Evolutionary conservation across 1,284 basidiomycete species (phyloP).

Genomic region (Heterobasidion annosum): DNA sequence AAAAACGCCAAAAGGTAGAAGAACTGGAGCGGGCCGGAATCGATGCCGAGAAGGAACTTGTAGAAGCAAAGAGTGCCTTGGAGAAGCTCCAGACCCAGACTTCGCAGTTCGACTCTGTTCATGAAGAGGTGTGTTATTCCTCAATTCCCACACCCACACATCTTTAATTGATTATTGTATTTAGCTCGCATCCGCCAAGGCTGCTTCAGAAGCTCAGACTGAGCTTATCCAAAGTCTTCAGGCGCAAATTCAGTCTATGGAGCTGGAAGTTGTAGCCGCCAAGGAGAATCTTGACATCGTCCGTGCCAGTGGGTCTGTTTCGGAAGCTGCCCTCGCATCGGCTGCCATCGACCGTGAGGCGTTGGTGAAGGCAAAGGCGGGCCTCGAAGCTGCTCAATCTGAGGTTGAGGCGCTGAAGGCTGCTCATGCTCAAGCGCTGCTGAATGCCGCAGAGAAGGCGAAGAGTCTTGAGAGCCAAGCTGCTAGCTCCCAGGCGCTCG

Average conservation of each 20-base stretch:
- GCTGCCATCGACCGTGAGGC: conserved; percentile 55
- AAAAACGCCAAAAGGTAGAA: conserved; percentile 32
- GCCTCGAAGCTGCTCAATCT: conserved; percentile 46
- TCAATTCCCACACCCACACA: background rate
- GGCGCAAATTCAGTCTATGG: conserved; percentile 39
- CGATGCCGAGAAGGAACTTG: conserved; percentile 38
- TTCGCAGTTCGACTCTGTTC: conserved; percentile 29
- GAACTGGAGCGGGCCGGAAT: conserved; percentile 42
- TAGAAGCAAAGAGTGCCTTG: conserved; percentile 31
- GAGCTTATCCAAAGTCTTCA: conserved; percentile 40
- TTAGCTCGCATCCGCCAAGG: conserved; percentile 45
- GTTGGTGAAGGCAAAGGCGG: conserved; percentile 52
- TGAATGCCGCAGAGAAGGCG: conserved; percentile 37
- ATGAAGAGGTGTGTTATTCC: conserved; percentile 37
- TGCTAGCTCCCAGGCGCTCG: conserved; percentile 34
- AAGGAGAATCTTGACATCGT: conserved; percentile 45
- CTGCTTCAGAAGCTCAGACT: conserved; percentile 28
- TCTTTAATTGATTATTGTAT: conserved; percentile 1
- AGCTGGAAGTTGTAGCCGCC: conserved; percentile 39
- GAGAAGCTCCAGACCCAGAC: conserved; percentile 31
- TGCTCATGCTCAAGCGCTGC: conserved; percentile 39
- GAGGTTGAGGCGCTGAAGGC: conserved; percentile 43
- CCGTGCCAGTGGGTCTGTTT: conserved; percentile 34
- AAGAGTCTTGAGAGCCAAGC: conserved; percentile 34
- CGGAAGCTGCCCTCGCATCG: conserved; percentile 34